Evolutionary conservation across 441 rosid species (phyloP).

Genomic region (Erodium moschatum): DNA sequence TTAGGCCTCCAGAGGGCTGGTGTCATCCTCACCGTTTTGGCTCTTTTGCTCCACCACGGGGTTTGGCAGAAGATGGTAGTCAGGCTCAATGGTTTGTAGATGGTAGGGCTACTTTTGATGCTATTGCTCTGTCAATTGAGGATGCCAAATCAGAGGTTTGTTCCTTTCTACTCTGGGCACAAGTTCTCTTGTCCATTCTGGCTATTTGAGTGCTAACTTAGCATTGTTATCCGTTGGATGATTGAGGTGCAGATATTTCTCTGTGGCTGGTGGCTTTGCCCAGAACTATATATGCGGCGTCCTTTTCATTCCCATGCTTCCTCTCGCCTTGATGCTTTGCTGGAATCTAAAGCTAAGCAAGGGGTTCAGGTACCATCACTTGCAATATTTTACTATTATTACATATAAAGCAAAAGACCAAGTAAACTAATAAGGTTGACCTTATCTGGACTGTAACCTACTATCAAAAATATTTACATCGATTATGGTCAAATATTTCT

Average conservation of each 20-base stretch:
- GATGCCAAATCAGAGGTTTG: slow-evolving; percentile 95
- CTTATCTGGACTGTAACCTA: background rate
- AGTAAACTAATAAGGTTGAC: background rate
- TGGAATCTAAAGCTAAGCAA: slow-evolving; percentile 95
- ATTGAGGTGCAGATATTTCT: slow-evolving; percentile 66
- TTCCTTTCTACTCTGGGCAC: slow-evolving; percentile 5
- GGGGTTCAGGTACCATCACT: slow-evolving; percentile 73
- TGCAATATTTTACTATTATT: background rate
- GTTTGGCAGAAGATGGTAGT: slow-evolving; percentile 92
- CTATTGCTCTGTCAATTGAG: slow-evolving; percentile 80
- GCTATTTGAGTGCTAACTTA: no score
- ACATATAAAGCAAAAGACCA: background rate
- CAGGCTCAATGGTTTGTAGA: slow-evolving; percentile 98
- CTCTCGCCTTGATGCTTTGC: slow-evolving; percentile 79
- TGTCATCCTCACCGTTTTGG: slow-evolving; percentile 99
- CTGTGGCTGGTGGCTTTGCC: slow-evolving; percentile 99
- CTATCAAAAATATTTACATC: no score
- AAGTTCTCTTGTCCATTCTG: no score
- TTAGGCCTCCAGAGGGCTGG: slow-evolving; percentile 99
- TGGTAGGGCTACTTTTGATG: slow-evolving; percentile 90
- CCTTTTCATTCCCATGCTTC: slow-evolving; percentile 63
- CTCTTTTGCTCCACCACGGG: slow-evolving; percentile 96
- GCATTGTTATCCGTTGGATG: slow-evolving; percentile 18
- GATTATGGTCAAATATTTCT: background rate
- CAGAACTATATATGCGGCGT: slow-evolving; percentile 88